Base-by-base conservation (phyloP, 129 eudicot species). In the Oenanthe sinensis region DNA sequence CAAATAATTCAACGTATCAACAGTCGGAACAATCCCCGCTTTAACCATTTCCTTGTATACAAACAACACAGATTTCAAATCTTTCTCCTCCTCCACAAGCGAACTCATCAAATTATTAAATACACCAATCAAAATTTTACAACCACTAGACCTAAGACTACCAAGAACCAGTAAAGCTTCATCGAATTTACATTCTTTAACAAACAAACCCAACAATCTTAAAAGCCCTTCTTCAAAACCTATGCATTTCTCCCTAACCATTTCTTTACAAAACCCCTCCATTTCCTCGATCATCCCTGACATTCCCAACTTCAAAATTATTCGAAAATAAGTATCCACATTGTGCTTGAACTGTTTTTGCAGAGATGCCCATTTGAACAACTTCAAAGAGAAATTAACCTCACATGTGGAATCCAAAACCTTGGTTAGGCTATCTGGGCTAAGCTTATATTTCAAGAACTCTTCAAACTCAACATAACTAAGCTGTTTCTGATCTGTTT, bases 11-110 rank as follows among this genome's bases (percentile, higher is more conserved):
- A 92, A 79, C 11, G 96, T 90, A 17, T 90, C 93, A 54, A 84
- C 77, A 24, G 77, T 85, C 19, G 96, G 98, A 74, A 75, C 39
- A 70, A 80, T 72, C 55, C 90, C 86, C 13, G 88, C 80, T 80
- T 92, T 92, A 86, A 87, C 96, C 93, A 92, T 90, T 77, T 90
- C 98, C 80, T 92, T 92, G 68, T 92, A 92, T 39, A 92, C 91
- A 80, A 88, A 92, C 65, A 92, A 80, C 58, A 90, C 84, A 78
- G 83, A 84, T 74, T 86, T 82, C 70, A 92, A 80, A 75, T 84
- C 92, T 30, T 74, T 84, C 72, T 86, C 84, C 20, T 26, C 93
- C 84, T 84, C 85, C 58, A 92, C 88, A 45, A 92, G 88, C 49
- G 86, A 89, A 82, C 88, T 83, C 85, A 90, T 79, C 75, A 92